phyloP scores from a whole-genome alignment of 1,139 yeast species.

The Cylindricascospora bacillispora region DNA sequence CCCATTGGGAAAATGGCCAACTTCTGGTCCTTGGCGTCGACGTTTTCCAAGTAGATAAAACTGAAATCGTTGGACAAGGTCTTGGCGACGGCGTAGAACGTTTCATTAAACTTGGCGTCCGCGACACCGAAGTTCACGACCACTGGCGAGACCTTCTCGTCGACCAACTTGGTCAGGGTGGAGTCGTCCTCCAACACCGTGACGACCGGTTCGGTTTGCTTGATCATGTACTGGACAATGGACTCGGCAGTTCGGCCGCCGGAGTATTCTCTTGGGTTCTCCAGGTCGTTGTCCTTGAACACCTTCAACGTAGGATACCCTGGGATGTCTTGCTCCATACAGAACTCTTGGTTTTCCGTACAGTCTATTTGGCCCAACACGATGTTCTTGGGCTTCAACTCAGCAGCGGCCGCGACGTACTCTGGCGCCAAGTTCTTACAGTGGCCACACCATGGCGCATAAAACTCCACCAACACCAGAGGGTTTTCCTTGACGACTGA shows the following conservation, averaged over 20 bases:
- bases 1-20: constrained; percentile 21
- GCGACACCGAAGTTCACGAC: constrained; percentile 18
- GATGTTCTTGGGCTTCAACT: constrained; percentile 50
- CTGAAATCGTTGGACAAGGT: constrained; percentile 9
- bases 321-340: constrained; percentile 59
- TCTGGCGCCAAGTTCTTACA: constrained; percentile 93
- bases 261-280: constrained; percentile 45
- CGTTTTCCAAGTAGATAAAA: constrained; percentile 10
- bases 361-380: constrained; percentile 88
- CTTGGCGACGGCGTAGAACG: constrained; percentile 22
- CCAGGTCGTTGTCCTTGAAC: constrained; percentile 48
- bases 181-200: constrained; percentile 36
- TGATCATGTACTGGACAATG: constrained; percentile 66
- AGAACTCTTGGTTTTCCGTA: constrained; percentile 71
- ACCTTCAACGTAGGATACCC: constrained; percentile 92
- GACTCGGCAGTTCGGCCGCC: constrained; percentile 80
- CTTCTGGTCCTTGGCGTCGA: constrained; percentile 30
- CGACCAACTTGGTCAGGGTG: constrained; percentile 38
- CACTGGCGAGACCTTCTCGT: constrained; percentile 36
- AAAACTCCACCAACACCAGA: constrained; percentile 84
- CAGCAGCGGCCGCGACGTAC: constrained; percentile 73
- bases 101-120: constrained; percentile 14
- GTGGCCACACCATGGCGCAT: constrained; percentile 99
- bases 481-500: constrained; percentile 59
- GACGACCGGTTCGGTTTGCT: constrained; percentile 77